Evolutionary conservation across 1,284 basidiomycete species (phyloP), one percentile per base, ranked within the genome.

Genomic region (Cystobasidium sp.): DNA sequence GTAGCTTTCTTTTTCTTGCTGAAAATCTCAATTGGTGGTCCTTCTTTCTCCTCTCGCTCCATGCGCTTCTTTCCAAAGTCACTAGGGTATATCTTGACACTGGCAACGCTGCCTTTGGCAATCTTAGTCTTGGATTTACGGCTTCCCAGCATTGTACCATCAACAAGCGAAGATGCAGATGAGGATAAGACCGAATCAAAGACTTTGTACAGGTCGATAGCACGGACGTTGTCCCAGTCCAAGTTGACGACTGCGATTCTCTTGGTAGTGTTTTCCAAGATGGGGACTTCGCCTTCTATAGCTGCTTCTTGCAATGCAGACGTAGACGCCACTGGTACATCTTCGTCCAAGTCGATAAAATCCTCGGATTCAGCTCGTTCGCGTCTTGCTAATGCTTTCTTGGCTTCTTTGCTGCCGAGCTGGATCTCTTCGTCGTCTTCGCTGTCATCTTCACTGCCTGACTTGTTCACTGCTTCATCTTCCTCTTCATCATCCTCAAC

Each of bases 201-300:
- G 53, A 99, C 92, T 82, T 93, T 94, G 87, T 88, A 97, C 31
- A 99, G 85, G 82, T 99, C 95, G 46, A 85, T 85, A 0, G 96
- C 93, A 63, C 91, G 90, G 70, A 99, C 88, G 83, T 98, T 88
- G 83, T 99, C 97, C 97, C 97, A 99, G 84, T 99, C 97, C 75
- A 99, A 87, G 82, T 99, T 98, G 78, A 99, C 96, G 39, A 91
- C 88, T 0, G 96, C 97, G 6, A 98, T 84, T 14, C 96, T 87
- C 59, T 85, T 86, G 0, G 92, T 93, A 1, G 84, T 83, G 78
- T 37, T 79, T 76, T 58, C 76, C 77, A 53, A 75, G 71, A 9
- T 80, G 77, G 55, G 65, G 20, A 39, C 68, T 18, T 74, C 56
- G 46, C 75, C 75, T 37, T 68, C 69, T 0, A 75, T 69, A 39